Evolutionary conservation across 192 early-diverging fungal species (phyloP).

Genomic region (Rhizophagus clarus): DNA sequence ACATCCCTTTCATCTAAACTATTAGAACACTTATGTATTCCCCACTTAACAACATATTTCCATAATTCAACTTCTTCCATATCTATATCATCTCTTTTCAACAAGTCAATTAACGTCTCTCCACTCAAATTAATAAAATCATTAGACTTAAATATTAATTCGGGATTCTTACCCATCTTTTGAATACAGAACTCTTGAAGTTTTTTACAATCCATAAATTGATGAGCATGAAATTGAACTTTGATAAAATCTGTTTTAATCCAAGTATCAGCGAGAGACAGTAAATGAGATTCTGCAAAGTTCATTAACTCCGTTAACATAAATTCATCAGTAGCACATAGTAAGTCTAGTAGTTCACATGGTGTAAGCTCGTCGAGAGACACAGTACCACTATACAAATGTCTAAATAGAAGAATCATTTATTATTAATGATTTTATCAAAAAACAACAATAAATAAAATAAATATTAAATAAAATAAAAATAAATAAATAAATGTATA

Average conservation of each 20-base stretch:
- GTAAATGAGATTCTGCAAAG: not conserved
- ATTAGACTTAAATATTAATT: not conserved
- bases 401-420: not conserved
- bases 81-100: not conserved
- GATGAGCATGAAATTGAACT: not conserved
- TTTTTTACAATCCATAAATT: not conserved
- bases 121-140: not conserved
- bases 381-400: not conserved
- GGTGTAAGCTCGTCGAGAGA: not conserved
- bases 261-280: not conserved
- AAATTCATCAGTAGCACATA: not conserved
- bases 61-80: constrained; percentile 3
- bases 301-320: not conserved
- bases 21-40: not conserved
- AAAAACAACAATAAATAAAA: too few species aligned
- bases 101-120: not conserved
- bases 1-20: not conserved
- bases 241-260: not conserved
- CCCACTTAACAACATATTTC: not conserved
- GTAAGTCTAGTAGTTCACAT: not conserved
- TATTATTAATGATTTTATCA: too few species aligned
- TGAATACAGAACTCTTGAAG: not conserved
- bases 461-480: too few species aligned
- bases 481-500: not conserved
- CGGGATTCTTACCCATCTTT: not conserved